Evolutionary conservation across 1,284 basidiomycete species (phyloP), one percentile per base, ranked within the genome.

Genomic region (Malassezia caprae): DNA sequence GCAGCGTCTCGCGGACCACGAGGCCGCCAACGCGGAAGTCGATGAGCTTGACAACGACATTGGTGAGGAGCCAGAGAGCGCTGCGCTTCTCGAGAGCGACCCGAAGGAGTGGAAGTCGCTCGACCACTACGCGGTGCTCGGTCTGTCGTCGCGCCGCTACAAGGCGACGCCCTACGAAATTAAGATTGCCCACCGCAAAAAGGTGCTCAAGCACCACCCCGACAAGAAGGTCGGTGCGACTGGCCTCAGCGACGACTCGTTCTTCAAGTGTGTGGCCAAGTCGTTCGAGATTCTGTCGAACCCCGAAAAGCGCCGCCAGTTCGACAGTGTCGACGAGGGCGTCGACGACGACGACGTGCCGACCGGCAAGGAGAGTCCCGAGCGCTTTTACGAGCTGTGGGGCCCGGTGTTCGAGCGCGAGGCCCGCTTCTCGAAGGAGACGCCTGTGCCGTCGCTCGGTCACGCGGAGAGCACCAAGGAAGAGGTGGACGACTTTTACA

Each of bases 71-170:
- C 79, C 84, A 58, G 94, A 98, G 78, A 78, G 81, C 31, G 78
- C 80, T 10, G 84, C 85, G 24, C 72, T 91, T 46, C 77, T 93
- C 43, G 76, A 79, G 28, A 79, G 84, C 17, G 94, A 98, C 79
- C 88, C 93, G 15, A 96, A 96, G 77, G 90, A 96, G 76, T 98
- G 93, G 93, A 98, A 98, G 88, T 89, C 90, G 82, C 94, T 96
- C 82, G 93, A 98, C 76, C 89, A 96, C 76, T 96, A 96, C 75
- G 88, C 87, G 56, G 88, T 96, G 31, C 84, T 96, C 50, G 93
- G 93, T 69, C 82, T 98, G 5, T 93, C 90, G 24, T 83, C 86
- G 70, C 80, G 96, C 56, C 82, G 93, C 58, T 90, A 87, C 81
- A 84, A 81, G 65, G 93, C 93, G 10, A 89, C 82, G 17, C 82